Percentiles rank a stretch among this genome's conserved stretches.
Evolutionary conservation across 805 yeast species (phyloP).

Genomic region (Teunomyces lycoperdinae): DNA sequence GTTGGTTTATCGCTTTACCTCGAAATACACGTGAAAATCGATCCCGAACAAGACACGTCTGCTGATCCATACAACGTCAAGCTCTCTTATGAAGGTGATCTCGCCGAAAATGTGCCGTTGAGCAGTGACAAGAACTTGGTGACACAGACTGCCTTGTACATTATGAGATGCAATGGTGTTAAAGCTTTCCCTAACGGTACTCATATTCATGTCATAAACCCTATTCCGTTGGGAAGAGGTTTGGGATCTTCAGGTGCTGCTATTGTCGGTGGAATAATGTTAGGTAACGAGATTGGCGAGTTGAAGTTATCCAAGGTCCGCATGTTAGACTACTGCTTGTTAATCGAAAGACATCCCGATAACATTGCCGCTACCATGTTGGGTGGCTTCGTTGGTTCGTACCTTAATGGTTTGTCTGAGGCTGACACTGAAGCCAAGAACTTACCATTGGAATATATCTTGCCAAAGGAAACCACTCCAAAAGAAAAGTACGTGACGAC

Average conservation of each 20-base stretch:
- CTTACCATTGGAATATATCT: slow-evolving; percentile 80
- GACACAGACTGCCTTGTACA: slow-evolving; percentile 90
- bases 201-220: slow-evolving; percentile 73
- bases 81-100: slow-evolving; percentile 74
- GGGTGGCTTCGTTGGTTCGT: slow-evolving; percentile 98
- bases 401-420: slow-evolving; percentile 73
- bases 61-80: slow-evolving; percentile 66
- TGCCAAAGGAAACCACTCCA: slow-evolving; percentile 70
- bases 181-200: slow-evolving; percentile 83
- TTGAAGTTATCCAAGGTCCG: slow-evolving; percentile 72
- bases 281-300: slow-evolving; percentile 82
- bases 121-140: slow-evolving; percentile 77
- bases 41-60: slow-evolving; percentile 46
- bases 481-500: slow-evolving; percentile 40
- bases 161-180: slow-evolving; percentile 78
- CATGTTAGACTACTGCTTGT: slow-evolving; percentile 88
- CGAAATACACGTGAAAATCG: slow-evolving; percentile 66
- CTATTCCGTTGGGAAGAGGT: slow-evolving; percentile 96
- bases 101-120: slow-evolving; percentile 77
- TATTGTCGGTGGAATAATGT: slow-evolving; percentile 91
- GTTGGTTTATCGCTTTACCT: slow-evolving; percentile 78
- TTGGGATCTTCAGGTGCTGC: slow-evolving; percentile 98
- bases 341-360: slow-evolving; percentile 98
- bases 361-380: slow-evolving; percentile 98
- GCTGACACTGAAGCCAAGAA: slow-evolving; percentile 72